Conservation (phyloP, 1,139 yeast genomes). For the Insectozyma bohioensis region DNA sequence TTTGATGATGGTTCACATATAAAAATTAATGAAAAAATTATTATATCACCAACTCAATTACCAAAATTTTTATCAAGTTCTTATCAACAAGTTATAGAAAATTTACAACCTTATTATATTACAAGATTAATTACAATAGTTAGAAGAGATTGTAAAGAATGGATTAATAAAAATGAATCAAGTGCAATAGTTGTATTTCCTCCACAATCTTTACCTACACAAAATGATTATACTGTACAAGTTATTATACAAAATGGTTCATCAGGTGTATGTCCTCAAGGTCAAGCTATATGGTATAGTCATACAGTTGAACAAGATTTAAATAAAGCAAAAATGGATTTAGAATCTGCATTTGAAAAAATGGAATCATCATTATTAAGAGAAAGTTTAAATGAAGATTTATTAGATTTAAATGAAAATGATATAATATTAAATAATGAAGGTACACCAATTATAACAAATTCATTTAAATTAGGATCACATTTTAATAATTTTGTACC, state of each 20-base stretch:
- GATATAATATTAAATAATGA: slow-evolving; percentile 53
- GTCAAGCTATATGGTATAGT: slow-evolving; percentile 87
- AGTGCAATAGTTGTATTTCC: slow-evolving; percentile 93
- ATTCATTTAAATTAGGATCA: slow-evolving; percentile 84
- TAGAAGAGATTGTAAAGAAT: slow-evolving; percentile 82
- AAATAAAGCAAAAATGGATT: slow-evolving; percentile 66
- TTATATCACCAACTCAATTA: slow-evolving; percentile 70
- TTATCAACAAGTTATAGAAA: slow-evolving; percentile 36
- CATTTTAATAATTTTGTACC: slow-evolving; percentile 84
- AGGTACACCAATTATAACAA: slow-evolving; percentile 65
- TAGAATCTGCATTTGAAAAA: slow-evolving; percentile 76
- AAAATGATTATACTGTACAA: slow-evolving; percentile 75
- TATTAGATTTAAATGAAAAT: slow-evolving; percentile 44
- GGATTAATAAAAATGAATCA: slow-evolving; percentile 77
- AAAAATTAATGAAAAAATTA: slow-evolving; percentile 71
- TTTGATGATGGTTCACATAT: slow-evolving; percentile 78
- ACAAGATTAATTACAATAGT: slow-evolving; percentile 82
- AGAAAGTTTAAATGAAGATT: slow-evolving; percentile 57
- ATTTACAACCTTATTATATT: slow-evolving; percentile 47
- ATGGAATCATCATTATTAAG: slow-evolving; percentile 79
- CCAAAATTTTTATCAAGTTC: slow-evolving; percentile 46
- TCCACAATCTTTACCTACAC: slow-evolving; percentile 71
- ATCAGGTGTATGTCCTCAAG: slow-evolving; percentile 85
- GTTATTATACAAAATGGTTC: slow-evolving; percentile 87
- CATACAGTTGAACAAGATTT: slow-evolving; percentile 73